Conservation (phyloP, 192 early-diverging fungal genomes). For the Umbelopsis vinacea region DNA sequence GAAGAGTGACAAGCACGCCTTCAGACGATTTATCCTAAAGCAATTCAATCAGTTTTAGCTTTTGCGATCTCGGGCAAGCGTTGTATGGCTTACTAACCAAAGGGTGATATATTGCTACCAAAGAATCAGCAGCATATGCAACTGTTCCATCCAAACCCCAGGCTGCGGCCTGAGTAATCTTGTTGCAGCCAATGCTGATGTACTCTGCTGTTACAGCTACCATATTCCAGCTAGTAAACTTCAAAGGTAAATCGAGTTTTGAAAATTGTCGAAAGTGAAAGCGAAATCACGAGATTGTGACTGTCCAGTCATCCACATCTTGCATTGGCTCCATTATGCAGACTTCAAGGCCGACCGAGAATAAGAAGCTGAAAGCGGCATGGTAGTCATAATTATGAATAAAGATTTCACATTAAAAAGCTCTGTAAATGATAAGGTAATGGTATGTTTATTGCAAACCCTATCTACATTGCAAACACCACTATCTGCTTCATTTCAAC, state of each 20-base stretch:
- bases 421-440: not conserved
- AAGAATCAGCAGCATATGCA: slow-evolving; percentile 74
- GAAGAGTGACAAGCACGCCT: slow-evolving; percentile 64
- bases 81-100: slow-evolving; percentile 46
- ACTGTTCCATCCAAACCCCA: slow-evolving; percentile 62
- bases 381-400: no score
- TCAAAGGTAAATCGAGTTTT: not conserved
- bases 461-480: no score
- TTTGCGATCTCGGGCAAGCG: not conserved
- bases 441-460: slow-evolving; percentile 3
- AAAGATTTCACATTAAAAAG: no score
- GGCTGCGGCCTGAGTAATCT: slow-evolving; percentile 63
- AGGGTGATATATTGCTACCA: slow-evolving; percentile 75
- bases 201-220: slow-evolving; percentile 49
- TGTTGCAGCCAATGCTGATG: slow-evolving; percentile 70
- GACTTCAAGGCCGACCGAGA: no score
- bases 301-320: not conserved
- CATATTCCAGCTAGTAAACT: slow-evolving; percentile 22
- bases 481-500: not conserved
- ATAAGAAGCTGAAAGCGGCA: no score
- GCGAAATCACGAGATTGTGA: slow-evolving; percentile 5
- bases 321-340: no score
- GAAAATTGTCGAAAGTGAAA: not conserved
- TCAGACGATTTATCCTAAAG: slow-evolving; percentile 47
- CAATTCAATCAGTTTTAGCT: not conserved